Evolutionary conservation across 805 yeast genomes (phyloP).

Genomic region (Barnettozyma populi): DNA sequence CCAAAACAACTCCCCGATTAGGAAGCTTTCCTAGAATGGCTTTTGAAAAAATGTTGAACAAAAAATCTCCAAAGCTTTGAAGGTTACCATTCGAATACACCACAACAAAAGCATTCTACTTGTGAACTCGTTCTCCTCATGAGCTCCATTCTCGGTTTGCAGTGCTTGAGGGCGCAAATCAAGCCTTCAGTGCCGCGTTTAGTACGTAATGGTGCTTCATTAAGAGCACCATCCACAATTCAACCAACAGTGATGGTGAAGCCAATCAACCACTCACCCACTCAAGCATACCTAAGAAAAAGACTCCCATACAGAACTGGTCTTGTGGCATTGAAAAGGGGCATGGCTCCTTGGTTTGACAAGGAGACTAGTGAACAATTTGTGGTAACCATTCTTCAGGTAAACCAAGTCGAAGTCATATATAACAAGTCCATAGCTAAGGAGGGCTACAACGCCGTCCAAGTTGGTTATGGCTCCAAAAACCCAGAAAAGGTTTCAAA

Average conservation of each 20-base stretch:
- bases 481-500: conserved; percentile 56
- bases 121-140: neutral
- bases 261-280: conserved; percentile 59
- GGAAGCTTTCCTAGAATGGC: neutral
- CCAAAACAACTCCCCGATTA: neutral
- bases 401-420: conserved; percentile 83
- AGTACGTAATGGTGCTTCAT: conserved; percentile 30
- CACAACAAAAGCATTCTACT: neutral
- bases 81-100: neutral
- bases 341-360: conserved; percentile 84
- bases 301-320: conserved; percentile 78
- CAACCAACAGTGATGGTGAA: conserved; percentile 33
- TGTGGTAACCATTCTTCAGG: conserved; percentile 85
- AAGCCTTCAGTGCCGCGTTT: conserved; percentile 21
- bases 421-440: conserved; percentile 61
- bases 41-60: neutral
- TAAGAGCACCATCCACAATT: conserved; percentile 32
- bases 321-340: conserved; percentile 73
- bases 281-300: conserved; percentile 64
- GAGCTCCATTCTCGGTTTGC: conserved; percentile 10
- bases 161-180: conserved; percentile 12
- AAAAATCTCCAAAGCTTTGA: neutral
- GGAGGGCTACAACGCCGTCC: conserved; percentile 82
- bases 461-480: conserved; percentile 77
- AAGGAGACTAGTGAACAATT: conserved; percentile 56